Conservation (phyloP, 2,329 filamentous ascomycete genomes). For the Neobulgaria alba region DNA sequence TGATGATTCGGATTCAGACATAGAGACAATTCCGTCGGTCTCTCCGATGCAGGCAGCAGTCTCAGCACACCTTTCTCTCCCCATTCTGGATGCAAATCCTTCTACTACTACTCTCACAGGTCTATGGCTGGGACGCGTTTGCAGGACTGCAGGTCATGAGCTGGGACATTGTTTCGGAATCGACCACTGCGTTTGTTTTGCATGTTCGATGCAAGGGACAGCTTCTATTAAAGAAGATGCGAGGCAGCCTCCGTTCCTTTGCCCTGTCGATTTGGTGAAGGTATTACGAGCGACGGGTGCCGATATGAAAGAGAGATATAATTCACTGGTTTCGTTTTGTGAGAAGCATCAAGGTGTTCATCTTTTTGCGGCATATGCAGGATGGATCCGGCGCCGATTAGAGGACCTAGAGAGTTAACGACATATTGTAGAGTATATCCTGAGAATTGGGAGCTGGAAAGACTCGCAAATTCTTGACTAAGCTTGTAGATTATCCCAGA, state of each 20-base stretch:
- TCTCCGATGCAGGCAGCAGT: conserved; percentile 32
- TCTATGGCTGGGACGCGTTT: conserved; percentile 50
- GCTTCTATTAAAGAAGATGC: conserved; percentile 48
- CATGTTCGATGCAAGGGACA: conserved; percentile 56
- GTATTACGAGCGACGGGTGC: conserved; percentile 30
- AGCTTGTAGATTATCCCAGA: too few relatives aligned
- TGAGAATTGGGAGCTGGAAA: conserved; percentile 1
- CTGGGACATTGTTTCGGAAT: conserved; percentile 60
- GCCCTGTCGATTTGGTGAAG: conserved; percentile 50
- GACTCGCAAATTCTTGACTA: too few relatives aligned
- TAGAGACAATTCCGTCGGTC: not conserved
- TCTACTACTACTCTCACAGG: conserved; percentile 27
- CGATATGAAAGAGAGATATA: conserved; percentile 32
- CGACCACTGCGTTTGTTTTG: conserved; percentile 57
- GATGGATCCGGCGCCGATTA: conserved; percentile 34
- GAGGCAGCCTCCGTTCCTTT: conserved; percentile 55
- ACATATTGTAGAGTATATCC: too few relatives aligned
- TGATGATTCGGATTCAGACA: not conserved
- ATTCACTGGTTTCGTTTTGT: conserved; percentile 35
- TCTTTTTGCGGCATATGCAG: conserved; percentile 38
- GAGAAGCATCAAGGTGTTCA: conserved; percentile 31
- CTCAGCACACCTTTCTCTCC: conserved; percentile 14
- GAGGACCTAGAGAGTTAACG: conserved; percentile 1
- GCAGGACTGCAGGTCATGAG: conserved; percentile 54
- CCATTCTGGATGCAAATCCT: conserved; percentile 11